These are phyloP conservation scores for Trichoderma afroharzianum DNA, from an alignment of 2,329 filamentous ascomycete species.

Conservation along the genomic window DNA sequence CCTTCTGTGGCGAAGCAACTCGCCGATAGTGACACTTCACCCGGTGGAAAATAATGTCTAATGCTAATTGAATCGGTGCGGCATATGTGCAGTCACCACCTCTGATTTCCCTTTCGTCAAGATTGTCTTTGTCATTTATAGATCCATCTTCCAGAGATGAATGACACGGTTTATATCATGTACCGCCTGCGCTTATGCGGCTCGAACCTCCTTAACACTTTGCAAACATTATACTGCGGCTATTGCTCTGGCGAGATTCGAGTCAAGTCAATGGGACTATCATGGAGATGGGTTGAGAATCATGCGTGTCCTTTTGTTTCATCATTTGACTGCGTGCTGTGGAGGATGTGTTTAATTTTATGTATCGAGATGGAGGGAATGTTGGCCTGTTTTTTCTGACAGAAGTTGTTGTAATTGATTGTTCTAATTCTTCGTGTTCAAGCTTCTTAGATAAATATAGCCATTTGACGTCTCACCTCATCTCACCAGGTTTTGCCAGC, in stretches of 20 bases:
- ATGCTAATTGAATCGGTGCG: not conserved
- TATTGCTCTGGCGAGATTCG: not conserved
- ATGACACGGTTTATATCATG: slow-evolving; percentile 4
- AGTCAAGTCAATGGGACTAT: not conserved
- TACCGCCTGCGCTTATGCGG: not conserved
- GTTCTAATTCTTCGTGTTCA: not conserved
- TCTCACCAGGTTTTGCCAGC: not conserved
- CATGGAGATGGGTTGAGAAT: not conserved
- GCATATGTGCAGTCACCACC: not conserved
- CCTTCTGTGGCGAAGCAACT: not conserved
- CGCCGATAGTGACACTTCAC: not conserved
- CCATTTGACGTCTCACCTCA: not conserved
- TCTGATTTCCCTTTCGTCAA: not conserved
- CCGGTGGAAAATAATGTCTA: not conserved
- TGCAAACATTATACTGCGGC: not conserved
- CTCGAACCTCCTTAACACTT: not conserved
- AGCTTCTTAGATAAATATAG: not conserved
- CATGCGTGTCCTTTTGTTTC: not conserved
- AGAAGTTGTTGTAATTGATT: not conserved
- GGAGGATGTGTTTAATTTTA: not conserved
- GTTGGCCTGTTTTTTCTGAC: not conserved
- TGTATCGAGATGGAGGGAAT: not conserved
- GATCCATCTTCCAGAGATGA: slow-evolving; percentile 8
- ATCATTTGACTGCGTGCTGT: not conserved
- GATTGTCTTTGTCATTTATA: slow-evolving; percentile 10